These are phyloP conservation scores for Alternaria sp. DNA, from an alignment of 2,329 filamentous ascomycete genomes.

Conservation along the genomic window DNA sequence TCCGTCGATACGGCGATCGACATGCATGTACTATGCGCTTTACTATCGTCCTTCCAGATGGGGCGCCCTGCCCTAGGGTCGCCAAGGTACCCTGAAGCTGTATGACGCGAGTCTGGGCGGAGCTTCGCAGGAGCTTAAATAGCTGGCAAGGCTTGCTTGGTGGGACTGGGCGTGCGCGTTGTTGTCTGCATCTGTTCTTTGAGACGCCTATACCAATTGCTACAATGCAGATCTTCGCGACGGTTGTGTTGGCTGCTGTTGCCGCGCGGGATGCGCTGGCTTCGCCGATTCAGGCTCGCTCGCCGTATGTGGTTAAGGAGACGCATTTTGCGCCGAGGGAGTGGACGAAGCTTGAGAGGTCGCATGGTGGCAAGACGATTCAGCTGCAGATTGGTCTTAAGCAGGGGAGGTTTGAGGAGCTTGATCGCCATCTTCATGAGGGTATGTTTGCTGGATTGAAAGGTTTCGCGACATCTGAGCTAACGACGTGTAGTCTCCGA, in stretches of 20 bases:
- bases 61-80: not conserved
- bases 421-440: constrained; percentile 63
- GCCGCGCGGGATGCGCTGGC: constrained; percentile 41
- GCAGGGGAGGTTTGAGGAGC: constrained; percentile 61
- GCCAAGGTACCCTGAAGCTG: not conserved
- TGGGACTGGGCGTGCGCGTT: not conserved
- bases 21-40: constrained; percentile 4
- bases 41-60: constrained; percentile 7
- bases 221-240: constrained; percentile 19
- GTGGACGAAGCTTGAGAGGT: constrained; percentile 58
- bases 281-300: constrained; percentile 47
- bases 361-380: constrained; percentile 57
- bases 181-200: not conserved
- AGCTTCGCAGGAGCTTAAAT: constrained; percentile 8
- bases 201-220: not conserved
- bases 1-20: not conserved
- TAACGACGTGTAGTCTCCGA: constrained; percentile 26
- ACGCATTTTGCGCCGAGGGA: constrained; percentile 58
- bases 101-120: not conserved
- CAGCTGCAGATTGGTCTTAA: constrained; percentile 65
- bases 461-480: not conserved
- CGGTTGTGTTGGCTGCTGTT: constrained; percentile 34
- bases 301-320: constrained; percentile 62
- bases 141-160: constrained; percentile 3
- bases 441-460: constrained; percentile 37